phyloP scores from a whole-genome alignment of 768 basidiomycete species.

The Clavulina sp. region DNA sequence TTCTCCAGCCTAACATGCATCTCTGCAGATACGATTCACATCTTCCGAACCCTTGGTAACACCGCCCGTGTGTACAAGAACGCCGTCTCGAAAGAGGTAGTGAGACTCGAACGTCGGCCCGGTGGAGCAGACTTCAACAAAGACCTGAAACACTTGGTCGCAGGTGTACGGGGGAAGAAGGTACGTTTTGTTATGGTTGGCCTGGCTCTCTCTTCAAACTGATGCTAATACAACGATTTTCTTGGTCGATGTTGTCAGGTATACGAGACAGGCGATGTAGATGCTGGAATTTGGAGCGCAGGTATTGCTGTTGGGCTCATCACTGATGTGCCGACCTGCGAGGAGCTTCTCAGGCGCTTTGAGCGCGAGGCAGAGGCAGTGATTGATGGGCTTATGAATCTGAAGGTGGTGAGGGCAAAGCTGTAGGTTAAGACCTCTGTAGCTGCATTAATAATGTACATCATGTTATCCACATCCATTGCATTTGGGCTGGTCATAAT shows the following conservation, averaged over 20 bases:
- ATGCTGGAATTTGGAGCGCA: constrained; percentile 67
- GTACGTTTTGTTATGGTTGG: no score
- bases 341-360: constrained; percentile 45
- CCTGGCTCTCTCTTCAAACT: no score
- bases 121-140: constrained; percentile 83
- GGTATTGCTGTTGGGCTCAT: constrained; percentile 31
- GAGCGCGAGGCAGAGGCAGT: constrained; percentile 61
- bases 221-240: no score
- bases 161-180: constrained; percentile 20
- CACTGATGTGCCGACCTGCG: constrained; percentile 69
- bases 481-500: no score
- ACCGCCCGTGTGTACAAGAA: constrained; percentile 81
- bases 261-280: constrained; percentile 69
- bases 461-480: no score
- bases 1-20: no score
- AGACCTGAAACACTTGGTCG: constrained; percentile 45
- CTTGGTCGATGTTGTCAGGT: no score
- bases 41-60: constrained; percentile 74
- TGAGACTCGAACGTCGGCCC: constrained; percentile 59
- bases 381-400: constrained; percentile 30
- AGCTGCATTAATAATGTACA: no score
- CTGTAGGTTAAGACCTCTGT: constrained; percentile 9
- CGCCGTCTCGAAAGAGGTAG: constrained; percentile 65
- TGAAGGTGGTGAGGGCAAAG: constrained; percentile 13
- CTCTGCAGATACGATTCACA: constrained; percentile 54